Evolutionary conservation across 345 rosid genomes (phyloP), one percentile per base, ranked within the genome.

Genomic region (Melastoma malabathricum): DNA sequence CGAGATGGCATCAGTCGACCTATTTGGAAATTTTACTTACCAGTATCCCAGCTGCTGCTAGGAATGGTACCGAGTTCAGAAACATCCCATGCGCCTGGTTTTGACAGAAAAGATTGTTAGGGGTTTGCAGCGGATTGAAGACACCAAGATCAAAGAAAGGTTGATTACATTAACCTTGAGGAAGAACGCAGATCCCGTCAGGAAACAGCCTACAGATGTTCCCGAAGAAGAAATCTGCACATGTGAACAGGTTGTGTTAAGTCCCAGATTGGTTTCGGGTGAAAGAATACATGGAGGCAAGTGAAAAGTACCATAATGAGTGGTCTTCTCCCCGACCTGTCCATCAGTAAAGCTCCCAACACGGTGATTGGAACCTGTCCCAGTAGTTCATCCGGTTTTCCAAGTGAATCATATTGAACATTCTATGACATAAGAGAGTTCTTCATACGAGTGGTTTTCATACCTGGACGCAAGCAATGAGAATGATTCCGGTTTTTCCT

Each of bases 391-490:
- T 14, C 29, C 6, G 47, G 18, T 38, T 48, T 27, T 27, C 31
- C 31, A 27, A 27, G 31, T 6, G 18, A 8, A 6, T 57, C 17
- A 46, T 55, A 27, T 25, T 34, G 27, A 4, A 10, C 7, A n/a
- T 27, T 27, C 6, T 27, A 27, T 27, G 31, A 27, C 31, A 27
- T 3, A 27, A 27, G 6, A 27, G 31, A 27, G 3, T 27, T 27
- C 6, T 27, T 27, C 6, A 27, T 27, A 27, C 31, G 31, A 27
- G 3, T 6, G 31, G 31, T 6, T 27, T 27, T 27, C 5, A 5
- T 63, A 81, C 89, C 85, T 90, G 98, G 59, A 83, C 50, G 55
- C 88, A 82, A 56, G 96, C 96, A 41, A 81, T 83, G 39, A 82
- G 79, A 56, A 90, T 75, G 48, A 89, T 90, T 68, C 96, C 96